Evolutionary conservation across 2,329 filamentous ascomycete genomes (phyloP).

Genomic region (Rutstroemia sp.): DNA sequence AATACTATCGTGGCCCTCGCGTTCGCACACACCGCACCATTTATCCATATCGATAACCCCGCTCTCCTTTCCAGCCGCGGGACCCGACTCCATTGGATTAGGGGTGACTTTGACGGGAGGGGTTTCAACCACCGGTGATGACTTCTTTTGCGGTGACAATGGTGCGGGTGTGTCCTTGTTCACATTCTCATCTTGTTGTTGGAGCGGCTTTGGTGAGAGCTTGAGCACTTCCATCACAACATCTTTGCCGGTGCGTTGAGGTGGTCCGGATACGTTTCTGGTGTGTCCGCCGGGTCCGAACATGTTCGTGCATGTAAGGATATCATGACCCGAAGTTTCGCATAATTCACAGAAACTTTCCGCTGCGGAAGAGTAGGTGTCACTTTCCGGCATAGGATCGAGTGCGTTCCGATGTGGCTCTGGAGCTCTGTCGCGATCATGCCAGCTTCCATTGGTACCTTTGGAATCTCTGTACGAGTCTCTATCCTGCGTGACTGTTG

Average conservation of each 20-base stretch:
- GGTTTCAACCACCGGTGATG: constrained; percentile 27
- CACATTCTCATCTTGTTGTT: constrained; percentile 5
- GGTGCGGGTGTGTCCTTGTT: constrained; percentile 47
- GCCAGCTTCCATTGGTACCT: constrained; percentile 53
- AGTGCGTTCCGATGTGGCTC: constrained; percentile 42
- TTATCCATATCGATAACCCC: constrained; percentile 75
- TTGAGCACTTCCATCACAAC: constrained; percentile 34
- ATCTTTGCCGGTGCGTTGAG: constrained; percentile 31
- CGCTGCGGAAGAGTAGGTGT: constrained; percentile 60
- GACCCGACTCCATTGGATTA: constrained; percentile 57
- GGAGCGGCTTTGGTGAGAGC: constrained; percentile 30
- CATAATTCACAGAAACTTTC: constrained; percentile 82
- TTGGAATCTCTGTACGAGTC: constrained; percentile 59
- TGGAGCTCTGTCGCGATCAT: constrained; percentile 34
- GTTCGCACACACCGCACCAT: constrained; percentile 96
- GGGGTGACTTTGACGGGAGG: constrained; percentile 43
- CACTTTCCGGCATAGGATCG: constrained; percentile 64
- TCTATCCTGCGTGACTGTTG: constrained; percentile 36
- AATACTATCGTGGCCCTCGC: constrained; percentile 92
- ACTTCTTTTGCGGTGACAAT: constrained; percentile 44
- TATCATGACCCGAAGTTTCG: constrained; percentile 85
- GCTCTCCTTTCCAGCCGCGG: constrained; percentile 71
- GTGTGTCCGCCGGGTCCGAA: constrained; percentile 38
- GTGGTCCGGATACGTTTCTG: constrained; percentile 9
- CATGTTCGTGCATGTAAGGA: constrained; percentile 90